phyloP scores from a whole-genome alignment of 1,139 yeast genomes.

The Saccharomyces hybrid region DNA sequence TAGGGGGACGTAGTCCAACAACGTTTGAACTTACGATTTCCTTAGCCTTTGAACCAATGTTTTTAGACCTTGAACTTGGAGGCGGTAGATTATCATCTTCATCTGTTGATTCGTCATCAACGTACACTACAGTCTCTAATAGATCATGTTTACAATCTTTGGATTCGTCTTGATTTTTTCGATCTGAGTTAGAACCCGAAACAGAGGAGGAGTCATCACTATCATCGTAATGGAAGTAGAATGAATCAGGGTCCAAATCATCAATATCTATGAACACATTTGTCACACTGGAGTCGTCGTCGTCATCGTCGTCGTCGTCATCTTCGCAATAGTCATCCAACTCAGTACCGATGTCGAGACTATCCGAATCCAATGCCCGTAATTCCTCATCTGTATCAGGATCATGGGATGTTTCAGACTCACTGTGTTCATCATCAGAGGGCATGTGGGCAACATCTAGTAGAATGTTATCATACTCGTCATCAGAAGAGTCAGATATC shows the following conservation, averaged over 20 bases:
- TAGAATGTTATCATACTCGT: conserved; percentile 33
- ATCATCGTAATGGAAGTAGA: conserved; percentile 30
- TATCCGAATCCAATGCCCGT: not conserved
- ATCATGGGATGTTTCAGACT: conserved; percentile 18
- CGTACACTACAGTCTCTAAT: conserved; percentile 24
- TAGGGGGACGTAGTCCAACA: conserved; percentile 82
- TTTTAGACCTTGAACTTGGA: conserved; percentile 46
- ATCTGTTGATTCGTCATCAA: conserved; percentile 80
- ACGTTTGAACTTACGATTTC: conserved; percentile 82
- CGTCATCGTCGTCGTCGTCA: conserved; percentile 24
- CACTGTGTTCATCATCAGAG: conserved; percentile 28
- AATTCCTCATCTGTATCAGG: conserved; percentile 12
- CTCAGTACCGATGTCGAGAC: conserved; percentile 1
- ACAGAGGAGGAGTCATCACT: conserved; percentile 25
- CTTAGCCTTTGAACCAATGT: conserved; percentile 65
- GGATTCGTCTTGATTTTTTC: conserved; percentile 7
- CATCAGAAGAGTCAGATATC: conserved; percentile 34
- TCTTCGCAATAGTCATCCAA: conserved; percentile 7
- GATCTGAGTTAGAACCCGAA: conserved; percentile 17
- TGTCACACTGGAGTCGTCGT: conserved; percentile 28
- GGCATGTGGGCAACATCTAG: conserved; percentile 33
- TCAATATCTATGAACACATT: conserved; percentile 33
- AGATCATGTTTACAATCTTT: conserved; percentile 20
- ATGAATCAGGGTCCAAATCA: conserved; percentile 35
- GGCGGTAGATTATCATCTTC: conserved; percentile 74